These are phyloP conservation scores for Atractiella rhizophila DNA, from an alignment of 768 basidiomycete genomes.

Conservation along the genomic window DNA sequence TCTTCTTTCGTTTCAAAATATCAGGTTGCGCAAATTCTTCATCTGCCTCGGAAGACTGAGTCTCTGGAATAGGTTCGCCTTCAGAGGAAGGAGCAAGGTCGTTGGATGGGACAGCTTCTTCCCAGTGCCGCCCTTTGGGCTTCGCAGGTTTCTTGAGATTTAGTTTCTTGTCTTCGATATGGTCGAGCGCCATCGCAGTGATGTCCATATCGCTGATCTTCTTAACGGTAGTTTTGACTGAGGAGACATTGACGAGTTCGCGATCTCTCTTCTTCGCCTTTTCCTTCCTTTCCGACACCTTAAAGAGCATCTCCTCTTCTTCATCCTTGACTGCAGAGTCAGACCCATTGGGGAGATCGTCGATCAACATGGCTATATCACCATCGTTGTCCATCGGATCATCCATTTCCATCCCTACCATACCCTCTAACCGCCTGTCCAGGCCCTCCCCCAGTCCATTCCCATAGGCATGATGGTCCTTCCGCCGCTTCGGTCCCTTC, in stretches of 20 bases:
- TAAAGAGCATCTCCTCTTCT: slow-evolving; percentile 16
- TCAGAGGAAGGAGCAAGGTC: background rate
- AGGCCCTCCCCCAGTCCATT: background rate
- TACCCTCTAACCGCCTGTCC: too few species aligned
- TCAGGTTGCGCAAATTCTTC: slow-evolving; percentile 37
- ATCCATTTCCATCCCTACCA: too few species aligned
- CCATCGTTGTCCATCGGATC: background rate
- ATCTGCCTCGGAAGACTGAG: slow-evolving; percentile 24
- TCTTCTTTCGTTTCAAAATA: slow-evolving; percentile 19
- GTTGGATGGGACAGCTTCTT: background rate
- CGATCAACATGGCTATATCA: background rate
- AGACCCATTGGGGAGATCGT: slow-evolving; percentile 1
- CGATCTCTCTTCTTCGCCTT: slow-evolving; percentile 9
- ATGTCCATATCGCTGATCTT: background rate
- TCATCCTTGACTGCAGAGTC: slow-evolving; percentile 20
- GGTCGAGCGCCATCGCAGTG: slow-evolving; percentile 1
- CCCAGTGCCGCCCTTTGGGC: slow-evolving; percentile 15
- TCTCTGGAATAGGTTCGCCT: slow-evolving; percentile 2
- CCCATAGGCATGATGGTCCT: too few species aligned
- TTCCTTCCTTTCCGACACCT: slow-evolving; percentile 10
- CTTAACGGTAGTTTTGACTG: slow-evolving; percentile 5
- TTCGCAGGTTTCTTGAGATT: slow-evolving; percentile 14
- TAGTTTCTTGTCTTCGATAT: background rate
- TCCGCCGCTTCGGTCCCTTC: too few species aligned
- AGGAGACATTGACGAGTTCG: slow-evolving; percentile 16